A percentile compares a stretch with the other conserved stretches of the same genome.
Conservation (phyloP, 176 grass and related monocot genomes). For the Chrysopogon serrulatus region DNA sequence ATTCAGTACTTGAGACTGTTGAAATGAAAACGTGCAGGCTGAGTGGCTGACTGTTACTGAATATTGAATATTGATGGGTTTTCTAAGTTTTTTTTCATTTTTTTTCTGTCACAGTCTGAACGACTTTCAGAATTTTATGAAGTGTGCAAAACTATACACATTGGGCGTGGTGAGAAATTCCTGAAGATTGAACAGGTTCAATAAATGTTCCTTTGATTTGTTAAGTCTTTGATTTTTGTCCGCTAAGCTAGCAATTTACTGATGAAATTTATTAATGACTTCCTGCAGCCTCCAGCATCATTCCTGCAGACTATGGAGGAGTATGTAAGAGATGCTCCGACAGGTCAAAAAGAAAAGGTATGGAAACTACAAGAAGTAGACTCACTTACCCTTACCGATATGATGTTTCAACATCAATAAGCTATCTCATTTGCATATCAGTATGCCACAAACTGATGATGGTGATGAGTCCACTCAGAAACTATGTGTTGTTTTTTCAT, state of each 20-base stretch:
- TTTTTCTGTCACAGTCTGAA: conserved; percentile 55
- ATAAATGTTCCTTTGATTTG: neutral
- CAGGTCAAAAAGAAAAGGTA: conserved; percentile 68
- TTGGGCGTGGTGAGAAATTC: conserved; percentile 82
- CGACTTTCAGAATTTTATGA: conserved; percentile 95
- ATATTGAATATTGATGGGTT: neutral
- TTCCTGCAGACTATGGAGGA: conserved; percentile 97
- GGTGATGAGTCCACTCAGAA: neutral
- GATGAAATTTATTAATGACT: conserved; percentile 11
- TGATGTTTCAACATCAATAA: conserved; percentile 1
- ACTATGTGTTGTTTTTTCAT: neutral
- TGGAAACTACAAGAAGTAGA: conserved; percentile 5
- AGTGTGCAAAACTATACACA: conserved; percentile 94
- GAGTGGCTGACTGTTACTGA: neutral
- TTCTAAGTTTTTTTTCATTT: neutral
- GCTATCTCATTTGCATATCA: neutral
- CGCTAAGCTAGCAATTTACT: neutral
- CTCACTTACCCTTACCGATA: neutral
- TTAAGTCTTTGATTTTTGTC: neutral
- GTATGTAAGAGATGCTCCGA: conserved; percentile 84
- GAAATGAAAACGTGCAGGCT: neutral
- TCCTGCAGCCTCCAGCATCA: conserved; percentile 81
- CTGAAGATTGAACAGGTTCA: conserved; percentile 96
- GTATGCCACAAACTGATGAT: neutral
- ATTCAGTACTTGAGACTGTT: neutral